These are phyloP conservation scores for Moesziomyces parantarcticus DNA, from an alignment of 1,284 basidiomycete genomes.

Conservation along the genomic window DNA sequence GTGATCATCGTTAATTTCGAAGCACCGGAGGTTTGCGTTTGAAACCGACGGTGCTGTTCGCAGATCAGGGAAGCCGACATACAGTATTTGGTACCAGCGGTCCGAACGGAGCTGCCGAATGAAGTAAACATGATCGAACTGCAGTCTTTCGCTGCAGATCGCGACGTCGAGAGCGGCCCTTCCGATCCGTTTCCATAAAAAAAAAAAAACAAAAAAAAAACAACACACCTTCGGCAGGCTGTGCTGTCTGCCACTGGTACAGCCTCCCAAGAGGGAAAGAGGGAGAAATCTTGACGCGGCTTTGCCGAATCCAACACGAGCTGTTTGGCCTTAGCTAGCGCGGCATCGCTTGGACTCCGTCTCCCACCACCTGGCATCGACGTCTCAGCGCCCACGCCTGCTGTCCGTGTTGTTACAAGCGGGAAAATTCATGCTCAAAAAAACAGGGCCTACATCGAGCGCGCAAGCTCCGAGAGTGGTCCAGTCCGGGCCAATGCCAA, in stretches of 20 bases:
- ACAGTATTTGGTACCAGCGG: neutral
- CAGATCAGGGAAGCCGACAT: no score
- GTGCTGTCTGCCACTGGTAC: neutral
- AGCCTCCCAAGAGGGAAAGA: neutral
- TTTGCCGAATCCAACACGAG: neutral
- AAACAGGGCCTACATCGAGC: neutral
- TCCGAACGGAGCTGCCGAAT: constrained; percentile 6
- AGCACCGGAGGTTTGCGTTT: no score
- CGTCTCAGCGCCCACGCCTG: no score
- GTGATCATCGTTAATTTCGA: no score
- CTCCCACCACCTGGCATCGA: no score
- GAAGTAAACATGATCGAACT: constrained; percentile 1
- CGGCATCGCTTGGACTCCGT: no score
- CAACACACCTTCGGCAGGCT: no score
- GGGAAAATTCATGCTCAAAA: constrained; percentile 17
- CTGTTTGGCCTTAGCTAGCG: neutral
- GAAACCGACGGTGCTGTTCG: no score
- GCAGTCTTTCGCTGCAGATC: neutral
- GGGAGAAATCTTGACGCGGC: neutral
- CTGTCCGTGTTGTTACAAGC: constrained; percentile 2
- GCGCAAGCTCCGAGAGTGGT: no score
- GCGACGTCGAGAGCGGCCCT: neutral
- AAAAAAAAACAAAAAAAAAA: no score
- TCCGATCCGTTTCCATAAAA: neutral
- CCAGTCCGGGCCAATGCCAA: neutral